phyloP scores from a whole-genome alignment of 2,329 filamentous ascomycete genomes.

The Colletotrichum kahawae region DNA sequence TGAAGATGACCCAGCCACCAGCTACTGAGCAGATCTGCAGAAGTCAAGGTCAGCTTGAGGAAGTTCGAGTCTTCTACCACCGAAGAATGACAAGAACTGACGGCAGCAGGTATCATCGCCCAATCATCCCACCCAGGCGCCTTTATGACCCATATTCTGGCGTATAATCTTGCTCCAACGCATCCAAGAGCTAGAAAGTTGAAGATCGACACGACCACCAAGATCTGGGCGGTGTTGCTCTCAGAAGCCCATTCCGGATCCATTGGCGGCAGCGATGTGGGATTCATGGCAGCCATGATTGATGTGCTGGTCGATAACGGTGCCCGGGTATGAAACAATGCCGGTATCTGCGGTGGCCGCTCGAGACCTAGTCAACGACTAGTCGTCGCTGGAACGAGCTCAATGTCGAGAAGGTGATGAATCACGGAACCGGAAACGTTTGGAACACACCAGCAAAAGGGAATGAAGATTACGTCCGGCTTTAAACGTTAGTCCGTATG shows the following conservation, averaged over 20 bases:
- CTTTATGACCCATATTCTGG: neutral
- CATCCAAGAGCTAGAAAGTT: neutral
- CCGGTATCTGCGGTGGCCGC: neutral
- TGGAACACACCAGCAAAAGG: neutral
- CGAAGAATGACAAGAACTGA: neutral
- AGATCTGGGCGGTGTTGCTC: conserved; percentile 26
- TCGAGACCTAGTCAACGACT: neutral
- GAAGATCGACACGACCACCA: conserved; percentile 22
- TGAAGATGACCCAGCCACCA: conserved; percentile 39
- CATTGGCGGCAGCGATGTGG: neutral
- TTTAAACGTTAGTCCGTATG: neutral
- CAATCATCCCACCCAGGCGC: conserved; percentile 1
- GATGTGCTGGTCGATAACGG: neutral
- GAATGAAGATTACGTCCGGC: neutral
- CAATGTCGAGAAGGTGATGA: neutral
- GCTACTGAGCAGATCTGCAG: conserved; percentile 30
- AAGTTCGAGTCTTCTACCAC: too few relatives aligned
- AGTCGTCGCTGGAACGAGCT: neutral
- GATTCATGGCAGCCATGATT: neutral
- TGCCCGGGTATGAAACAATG: neutral
- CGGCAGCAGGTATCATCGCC: conserved; percentile 28
- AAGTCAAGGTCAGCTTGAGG: neutral
- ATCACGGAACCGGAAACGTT: neutral
- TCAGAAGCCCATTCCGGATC: conserved; percentile 27
- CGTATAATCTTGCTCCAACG: neutral